Evolutionary conservation across 2,329 filamentous ascomycete genomes (phyloP), one percentile per base, ranked within the genome.

Genomic region (Colletotrichum sp.): DNA sequence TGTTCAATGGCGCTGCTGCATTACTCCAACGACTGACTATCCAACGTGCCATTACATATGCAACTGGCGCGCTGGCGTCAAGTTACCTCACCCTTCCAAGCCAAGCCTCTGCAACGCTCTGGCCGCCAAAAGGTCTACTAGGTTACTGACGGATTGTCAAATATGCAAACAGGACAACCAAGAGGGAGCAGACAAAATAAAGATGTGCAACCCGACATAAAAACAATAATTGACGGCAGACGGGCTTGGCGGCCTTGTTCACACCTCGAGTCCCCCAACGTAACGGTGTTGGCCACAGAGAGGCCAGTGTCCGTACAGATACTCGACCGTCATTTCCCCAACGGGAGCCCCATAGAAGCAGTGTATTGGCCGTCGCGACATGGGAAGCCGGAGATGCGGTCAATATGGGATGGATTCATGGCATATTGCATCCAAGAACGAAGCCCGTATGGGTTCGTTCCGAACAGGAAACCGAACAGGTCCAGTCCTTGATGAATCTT

Each of bases 11-110:
- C 78, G 79, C 78, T 79, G 77, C 80, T 52, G 43, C 80, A 75
- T 74, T 74, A 74, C 71, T 70, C 24, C 71, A 69, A 76, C 68
- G 72, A 74, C 63, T 68, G 65, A 68, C 30, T 72, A 72, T 57
- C 39, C 68, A 75, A 71, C 67, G 67, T 83, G 78, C 79, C 80
- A 81, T 81, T 79, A 81, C 80, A 82, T 82, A 78, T 77, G 77
- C 67, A 77, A 65, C 72, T 75, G 60, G 66, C 72, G 67, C 70
- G 63, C 63, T 64, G 74, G 71, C 75, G 70, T 72, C 48, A 36
- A 70, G 71, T 61, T 52, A 67, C 61, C 64, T 76, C 71, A 55
- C 71, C 48, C 70, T 57, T 67, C 36, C 32, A 63, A 63, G 55
- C 52, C 72, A 74, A 67, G 72, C 61, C 67, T 67, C 39, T 65